Percentiles rank a stretch among this genome's conserved stretches.
Evolutionary conservation across 2,329 filamentous ascomycete species (phyloP).

Genomic region (Polychaeton citri): DNA sequence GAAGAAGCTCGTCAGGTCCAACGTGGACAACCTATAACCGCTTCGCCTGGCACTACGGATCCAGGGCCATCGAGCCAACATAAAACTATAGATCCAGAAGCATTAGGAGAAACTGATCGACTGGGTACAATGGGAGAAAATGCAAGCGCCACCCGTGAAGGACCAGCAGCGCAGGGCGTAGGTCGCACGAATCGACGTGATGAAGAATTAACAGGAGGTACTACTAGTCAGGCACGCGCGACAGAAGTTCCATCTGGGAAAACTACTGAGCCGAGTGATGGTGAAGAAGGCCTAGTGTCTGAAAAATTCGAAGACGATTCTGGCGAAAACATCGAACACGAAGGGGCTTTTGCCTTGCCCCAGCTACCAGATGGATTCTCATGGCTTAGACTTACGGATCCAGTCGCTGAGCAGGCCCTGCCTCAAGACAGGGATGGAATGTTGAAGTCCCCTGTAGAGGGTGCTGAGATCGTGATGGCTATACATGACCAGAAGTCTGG

Average conservation of each 20-base stretch:
- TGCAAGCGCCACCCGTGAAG: slow-evolving; percentile 8
- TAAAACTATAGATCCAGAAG: slow-evolving; percentile 4
- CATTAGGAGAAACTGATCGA: slow-evolving; percentile 3
- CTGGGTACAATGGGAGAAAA: slow-evolving; percentile 13
- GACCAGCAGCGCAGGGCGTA: slow-evolving; percentile 9
- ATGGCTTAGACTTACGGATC: not conserved
- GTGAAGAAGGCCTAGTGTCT: not conserved
- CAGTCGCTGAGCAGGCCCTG: not conserved
- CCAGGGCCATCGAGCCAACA: not conserved
- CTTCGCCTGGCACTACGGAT: not conserved
- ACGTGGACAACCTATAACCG: slow-evolving; percentile 6
- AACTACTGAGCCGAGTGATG: not conserved
- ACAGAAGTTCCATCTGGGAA: not conserved
- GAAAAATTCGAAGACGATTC: not conserved
- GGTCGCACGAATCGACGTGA: not conserved
- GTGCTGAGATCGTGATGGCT: slow-evolving; percentile 3
- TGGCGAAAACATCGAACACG: not conserved
- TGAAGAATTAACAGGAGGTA: not conserved
- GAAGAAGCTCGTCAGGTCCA: slow-evolving; percentile 14
- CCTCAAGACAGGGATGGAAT: not conserved
- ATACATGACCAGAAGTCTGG: not conserved
- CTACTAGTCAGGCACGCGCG: not conserved
- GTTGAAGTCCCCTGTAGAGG: slow-evolving; percentile 5
- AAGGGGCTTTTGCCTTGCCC: not conserved
- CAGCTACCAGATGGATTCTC: not conserved